phyloP scores from a whole-genome alignment of 257 asterid genomes.

The Galeopsis tetrahit region DNA sequence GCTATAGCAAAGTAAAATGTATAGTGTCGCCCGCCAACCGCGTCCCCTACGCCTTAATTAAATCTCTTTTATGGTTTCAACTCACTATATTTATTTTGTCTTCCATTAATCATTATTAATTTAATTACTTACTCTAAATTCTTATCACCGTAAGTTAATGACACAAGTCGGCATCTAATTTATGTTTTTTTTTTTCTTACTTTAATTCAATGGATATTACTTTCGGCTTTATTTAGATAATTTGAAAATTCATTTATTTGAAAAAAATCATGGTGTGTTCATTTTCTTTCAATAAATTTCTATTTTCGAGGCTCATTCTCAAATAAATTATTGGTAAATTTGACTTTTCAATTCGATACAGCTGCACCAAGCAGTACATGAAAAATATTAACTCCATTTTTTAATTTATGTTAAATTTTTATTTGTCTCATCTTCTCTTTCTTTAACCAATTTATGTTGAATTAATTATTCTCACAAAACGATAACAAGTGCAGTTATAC shows the following conservation, averaged over 20 bases:
- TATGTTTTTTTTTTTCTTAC: background rate
- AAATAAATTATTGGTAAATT: too few species aligned
- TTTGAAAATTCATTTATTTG: background rate
- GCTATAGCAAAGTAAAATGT: background rate
- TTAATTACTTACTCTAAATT: slow-evolving; percentile 10
- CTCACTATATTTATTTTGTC: slow-evolving; percentile 36
- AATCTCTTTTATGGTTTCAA: slow-evolving; percentile 12
- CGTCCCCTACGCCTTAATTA: slow-evolving; percentile 23
- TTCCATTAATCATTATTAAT: slow-evolving; percentile 32
- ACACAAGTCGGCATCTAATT: background rate
- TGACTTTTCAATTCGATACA: too few species aligned
- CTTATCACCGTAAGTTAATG: slow-evolving; percentile 2
- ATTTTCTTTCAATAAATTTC: too few species aligned
- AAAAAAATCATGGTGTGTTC: too few species aligned
- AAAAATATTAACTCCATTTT: too few species aligned
- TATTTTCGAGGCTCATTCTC: too few species aligned
- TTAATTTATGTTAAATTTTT: too few species aligned
- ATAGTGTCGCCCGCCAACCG: background rate
- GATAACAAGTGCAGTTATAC: background rate
- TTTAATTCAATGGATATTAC: background rate
- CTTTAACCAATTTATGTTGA: too few species aligned
- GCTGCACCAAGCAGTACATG: too few species aligned
- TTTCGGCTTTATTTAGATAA: background rate
- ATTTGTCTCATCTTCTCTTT: too few species aligned
- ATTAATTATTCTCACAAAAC: too few species aligned